Evolutionary conservation across 345 rosid genomes (phyloP).

Genomic region (Geranium brycei): DNA sequence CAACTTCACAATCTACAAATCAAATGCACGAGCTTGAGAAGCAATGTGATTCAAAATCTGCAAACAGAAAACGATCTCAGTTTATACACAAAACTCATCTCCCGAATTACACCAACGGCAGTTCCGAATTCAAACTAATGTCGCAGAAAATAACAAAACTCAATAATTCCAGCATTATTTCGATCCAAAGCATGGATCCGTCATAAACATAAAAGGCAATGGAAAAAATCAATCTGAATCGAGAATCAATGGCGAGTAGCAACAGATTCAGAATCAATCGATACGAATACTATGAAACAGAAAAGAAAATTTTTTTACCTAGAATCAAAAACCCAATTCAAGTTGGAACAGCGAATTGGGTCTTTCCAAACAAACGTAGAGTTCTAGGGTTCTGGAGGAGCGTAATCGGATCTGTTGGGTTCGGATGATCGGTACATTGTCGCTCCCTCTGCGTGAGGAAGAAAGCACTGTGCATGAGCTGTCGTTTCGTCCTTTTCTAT

Average conservation of each 20-base stretch:
- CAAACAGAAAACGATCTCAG: neutral
- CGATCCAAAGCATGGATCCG: neutral
- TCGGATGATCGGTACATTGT: neutral
- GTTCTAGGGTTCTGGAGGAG: neutral
- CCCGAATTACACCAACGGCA: neutral
- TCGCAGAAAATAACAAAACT: too few relatives aligned
- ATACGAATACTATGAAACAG: neutral
- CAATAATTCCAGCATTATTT: neutral
- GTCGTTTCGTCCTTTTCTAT: neutral
- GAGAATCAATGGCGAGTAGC: neutral
- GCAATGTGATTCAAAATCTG: neutral
- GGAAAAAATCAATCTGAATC: neutral
- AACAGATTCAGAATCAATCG: neutral
- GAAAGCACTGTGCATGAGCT: neutral
- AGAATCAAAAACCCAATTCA: neutral
- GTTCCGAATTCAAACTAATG: neutral
- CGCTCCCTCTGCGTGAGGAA: neutral
- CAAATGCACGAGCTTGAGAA: neutral
- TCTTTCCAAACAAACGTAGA: neutral
- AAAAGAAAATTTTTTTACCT: neutral
- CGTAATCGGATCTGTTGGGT: neutral
- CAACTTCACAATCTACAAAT: neutral
- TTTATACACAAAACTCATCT: neutral
- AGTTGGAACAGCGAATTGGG: neutral
- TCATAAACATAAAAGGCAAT: neutral